A percentile compares a stretch with the other conserved stretches of the same genome.
phyloP scores from a whole-genome alignment of 139 green algal genomes.

The Tetraselmis striata region DNA sequence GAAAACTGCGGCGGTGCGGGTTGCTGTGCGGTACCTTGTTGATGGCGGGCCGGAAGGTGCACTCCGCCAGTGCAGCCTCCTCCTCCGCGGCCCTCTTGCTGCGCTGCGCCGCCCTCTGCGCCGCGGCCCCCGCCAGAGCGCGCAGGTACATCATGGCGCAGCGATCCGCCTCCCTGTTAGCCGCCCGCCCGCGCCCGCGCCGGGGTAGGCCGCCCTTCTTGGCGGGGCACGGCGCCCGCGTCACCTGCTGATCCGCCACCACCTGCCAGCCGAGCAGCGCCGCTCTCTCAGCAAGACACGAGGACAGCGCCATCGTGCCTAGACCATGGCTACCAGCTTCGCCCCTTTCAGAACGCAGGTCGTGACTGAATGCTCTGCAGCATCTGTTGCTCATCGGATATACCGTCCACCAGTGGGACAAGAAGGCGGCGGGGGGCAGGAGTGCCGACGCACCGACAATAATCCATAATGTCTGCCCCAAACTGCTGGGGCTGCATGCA shows the following conservation, averaged over 20 bases:
- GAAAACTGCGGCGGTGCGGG: no score
- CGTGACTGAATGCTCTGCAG: no score
- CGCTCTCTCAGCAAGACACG: neutral
- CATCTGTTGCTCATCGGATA: neutral
- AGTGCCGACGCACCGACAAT: neutral
- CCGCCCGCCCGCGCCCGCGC: no score
- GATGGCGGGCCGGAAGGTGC: neutral
- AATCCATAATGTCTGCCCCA: no score
- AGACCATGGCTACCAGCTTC: neutral
- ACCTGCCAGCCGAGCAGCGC: neutral
- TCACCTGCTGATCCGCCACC: neutral
- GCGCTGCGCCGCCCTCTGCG: no score
- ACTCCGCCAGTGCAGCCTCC: neutral
- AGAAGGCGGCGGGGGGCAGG: neutral
- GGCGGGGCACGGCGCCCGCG: no score
- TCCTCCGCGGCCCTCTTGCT: neutral
- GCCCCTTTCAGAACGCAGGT: no score
- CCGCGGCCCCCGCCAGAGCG: neutral
- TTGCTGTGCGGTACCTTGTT: no score
- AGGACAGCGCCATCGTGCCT: neutral
- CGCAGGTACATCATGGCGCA: neutral
- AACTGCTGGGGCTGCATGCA: no score
- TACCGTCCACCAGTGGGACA: neutral
- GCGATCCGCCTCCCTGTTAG: neutral
- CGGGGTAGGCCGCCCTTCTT: no score